Evolutionary conservation across 2,329 filamentous ascomycete species (phyloP).

Genomic region (Hypoxylon sp.): DNA sequence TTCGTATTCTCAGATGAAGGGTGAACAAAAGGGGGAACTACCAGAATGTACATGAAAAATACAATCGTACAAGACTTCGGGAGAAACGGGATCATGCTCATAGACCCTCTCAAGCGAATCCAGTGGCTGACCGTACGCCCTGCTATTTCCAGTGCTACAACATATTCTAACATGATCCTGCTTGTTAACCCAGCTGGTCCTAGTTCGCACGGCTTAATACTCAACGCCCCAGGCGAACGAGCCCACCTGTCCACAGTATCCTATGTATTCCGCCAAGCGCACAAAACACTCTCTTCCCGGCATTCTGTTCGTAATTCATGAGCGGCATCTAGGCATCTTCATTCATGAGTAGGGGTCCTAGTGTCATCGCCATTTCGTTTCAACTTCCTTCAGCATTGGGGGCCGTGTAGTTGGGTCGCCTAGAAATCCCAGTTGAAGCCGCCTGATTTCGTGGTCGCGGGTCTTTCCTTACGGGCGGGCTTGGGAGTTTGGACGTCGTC

Average conservation of each 20-base stretch:
- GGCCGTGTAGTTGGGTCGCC: constrained; percentile 36
- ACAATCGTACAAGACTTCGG: constrained; percentile 10
- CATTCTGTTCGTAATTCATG: constrained; percentile 50
- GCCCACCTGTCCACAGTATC: constrained; percentile 19
- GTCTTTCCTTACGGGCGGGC: constrained; percentile 56
- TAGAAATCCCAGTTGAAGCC: constrained; percentile 53
- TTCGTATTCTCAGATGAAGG: constrained; percentile 9
- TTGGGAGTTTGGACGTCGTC: constrained; percentile 55
- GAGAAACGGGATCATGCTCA: constrained; percentile 4
- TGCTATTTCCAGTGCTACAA: constrained; percentile 10
- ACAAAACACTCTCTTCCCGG: constrained; percentile 23
- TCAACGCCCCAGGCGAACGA: constrained; percentile 5
- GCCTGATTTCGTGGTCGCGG: constrained; percentile 40
- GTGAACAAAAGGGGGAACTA: constrained; percentile 11
- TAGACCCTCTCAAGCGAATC: constrained; percentile 1
- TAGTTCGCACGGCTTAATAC: constrained; percentile 18
- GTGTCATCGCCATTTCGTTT: constrained; percentile 13
- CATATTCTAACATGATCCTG: constrained; percentile 10
- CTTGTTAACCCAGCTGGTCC: not conserved
- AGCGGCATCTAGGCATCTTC: constrained; percentile 50
- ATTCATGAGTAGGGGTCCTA: constrained; percentile 35
- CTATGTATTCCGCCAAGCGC: constrained; percentile 18
- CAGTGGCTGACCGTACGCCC: not conserved
- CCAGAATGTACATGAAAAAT: constrained; percentile 23
- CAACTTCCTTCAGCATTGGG: constrained; percentile 36